Evolutionary conservation across 2,329 filamentous ascomycete genomes (phyloP).

Genomic region (Alternaria burnsii): DNA sequence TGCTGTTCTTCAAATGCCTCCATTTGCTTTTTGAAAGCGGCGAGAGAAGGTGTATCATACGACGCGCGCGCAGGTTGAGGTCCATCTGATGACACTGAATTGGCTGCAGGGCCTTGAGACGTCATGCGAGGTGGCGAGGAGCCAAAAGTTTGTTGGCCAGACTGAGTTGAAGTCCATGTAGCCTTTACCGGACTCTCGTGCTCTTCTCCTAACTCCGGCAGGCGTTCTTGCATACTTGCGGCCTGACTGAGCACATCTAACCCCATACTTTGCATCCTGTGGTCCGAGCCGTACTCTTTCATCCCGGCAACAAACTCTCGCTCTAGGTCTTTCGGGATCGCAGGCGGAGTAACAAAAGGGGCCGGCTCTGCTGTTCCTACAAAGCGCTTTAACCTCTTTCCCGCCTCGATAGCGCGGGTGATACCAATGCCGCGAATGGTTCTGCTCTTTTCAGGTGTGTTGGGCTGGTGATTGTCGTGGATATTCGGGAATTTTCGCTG

Average conservation of each 20-base stretch:
- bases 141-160: neutral
- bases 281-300: conserved; percentile 17
- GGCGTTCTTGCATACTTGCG: neutral
- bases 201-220: conserved; percentile 9
- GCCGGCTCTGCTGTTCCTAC: conserved; percentile 19
- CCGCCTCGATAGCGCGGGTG: conserved; percentile 11
- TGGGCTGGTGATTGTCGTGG: conserved; percentile 1
- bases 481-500: neutral
- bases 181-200: neutral
- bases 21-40: neutral
- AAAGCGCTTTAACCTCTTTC: conserved; percentile 20
- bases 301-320: conserved; percentile 13
- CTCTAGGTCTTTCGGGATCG: conserved; percentile 15
- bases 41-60: neutral
- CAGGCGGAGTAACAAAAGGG: conserved; percentile 23
- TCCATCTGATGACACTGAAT: neutral
- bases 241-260: neutral
- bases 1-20: neutral
- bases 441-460: conserved; percentile 6
- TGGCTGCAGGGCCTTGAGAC: neutral
- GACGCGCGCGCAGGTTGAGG: neutral
- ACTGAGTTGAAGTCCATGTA: neutral
- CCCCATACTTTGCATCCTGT: neutral
- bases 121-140: neutral
- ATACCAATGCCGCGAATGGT: conserved; percentile 3